Evolutionary conservation across 192 early-diverging fungal species (phyloP), one percentile per base, ranked within the genome.

Genomic region (Mortierella alpina): DNA sequence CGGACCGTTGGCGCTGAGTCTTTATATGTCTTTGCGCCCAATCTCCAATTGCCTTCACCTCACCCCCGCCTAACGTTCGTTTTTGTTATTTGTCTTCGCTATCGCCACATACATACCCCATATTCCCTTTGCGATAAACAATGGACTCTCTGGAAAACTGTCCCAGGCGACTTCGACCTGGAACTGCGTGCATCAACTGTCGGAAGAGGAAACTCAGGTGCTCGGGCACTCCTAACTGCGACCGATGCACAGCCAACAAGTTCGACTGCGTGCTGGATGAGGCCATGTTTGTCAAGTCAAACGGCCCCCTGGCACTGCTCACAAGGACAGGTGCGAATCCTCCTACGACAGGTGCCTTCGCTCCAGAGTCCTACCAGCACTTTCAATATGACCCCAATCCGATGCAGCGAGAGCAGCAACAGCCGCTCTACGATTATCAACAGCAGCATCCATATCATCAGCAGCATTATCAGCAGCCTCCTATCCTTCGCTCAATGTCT

Each of bases 251-350:
- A 12, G 64, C 77, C 46, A 70, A 80, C 41, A 72, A 50, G 23
- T 70, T 80, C 41, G 70, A 80, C 9, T 80, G 77, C 42, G 77
- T 80, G 1, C 70, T 80, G 45, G 77, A 80, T 47, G 77, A 80
- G 54, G 70, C 65, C 66, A 45, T 80, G 7, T 80, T 80, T 70
- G 65, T 80, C 48, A 80, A 80, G 70, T 72, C 77, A 6, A 80
- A 80, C 54, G 64, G 59, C 42, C 70, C 70, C 31, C 31, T 31
- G 31, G 31, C 31, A 31, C 31, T 31, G 31, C 31, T 11, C 53
- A 59, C 23, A 72, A 66, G 20, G 64, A 68, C 39, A 55, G 58
- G 14, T 22, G 39, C 10, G 62, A 67, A 40, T 48, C 46, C n/a
- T 63, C 59, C 9, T 53, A 68, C 18, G 41, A 20, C 10, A 50